Base-by-base conservation (phyloP, 2,329 filamentous ascomycete species). In the Metarhizium rileyi region DNA sequence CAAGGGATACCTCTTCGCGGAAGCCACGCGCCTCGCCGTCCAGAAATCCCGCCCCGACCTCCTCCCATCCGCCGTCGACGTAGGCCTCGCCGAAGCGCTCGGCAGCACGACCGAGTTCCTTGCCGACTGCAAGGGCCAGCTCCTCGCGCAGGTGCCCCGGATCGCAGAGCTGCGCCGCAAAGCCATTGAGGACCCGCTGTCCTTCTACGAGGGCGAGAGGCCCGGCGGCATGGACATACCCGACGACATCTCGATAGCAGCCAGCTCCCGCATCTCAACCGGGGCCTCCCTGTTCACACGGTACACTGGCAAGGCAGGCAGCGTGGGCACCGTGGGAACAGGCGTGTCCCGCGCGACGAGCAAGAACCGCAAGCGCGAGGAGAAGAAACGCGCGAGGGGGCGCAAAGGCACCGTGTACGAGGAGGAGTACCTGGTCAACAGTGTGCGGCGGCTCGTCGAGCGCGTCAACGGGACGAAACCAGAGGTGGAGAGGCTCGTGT, bases 331-430 rank as follows among this genome's bases (percentile, higher is more conserved):
- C 20, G 76, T 81, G 2, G 85, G 82, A 20, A 90, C 86, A 12
- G 80, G 82, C 27, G 83, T 86, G 2, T 87, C 83, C 46, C 78
- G 90, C 12, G 86, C 86, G 51, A 95, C 89, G 38, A 86, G 81
- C 62, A 95, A 93, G 74, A 96, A 95, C 63, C 82, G 90, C 47
- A 77, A 85, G 23, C 78, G 90, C 20, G 93, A 98, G 67, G 93
- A 98, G 73, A 83, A 95, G 66, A 98, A 98, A 77, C 82, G 91
- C 16, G 93, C 93, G 0, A 76, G 89, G 7, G 93, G 93, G 23
- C 91, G 95, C 66, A 97, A 97, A 73, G 93, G 93, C 10, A 95
- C 88, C 16, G 87, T 98, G 5, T 98, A 98, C 66, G 93, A 98
- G 66, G 91, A 97, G 63, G 93, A 97, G 67, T 98, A 98, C 66